A percentile compares a stretch with the other conserved stretches of the same genome.
phyloP scores from a whole-genome alignment of 1,284 basidiomycete genomes.

The Neotropicomus parvogracilis region DNA sequence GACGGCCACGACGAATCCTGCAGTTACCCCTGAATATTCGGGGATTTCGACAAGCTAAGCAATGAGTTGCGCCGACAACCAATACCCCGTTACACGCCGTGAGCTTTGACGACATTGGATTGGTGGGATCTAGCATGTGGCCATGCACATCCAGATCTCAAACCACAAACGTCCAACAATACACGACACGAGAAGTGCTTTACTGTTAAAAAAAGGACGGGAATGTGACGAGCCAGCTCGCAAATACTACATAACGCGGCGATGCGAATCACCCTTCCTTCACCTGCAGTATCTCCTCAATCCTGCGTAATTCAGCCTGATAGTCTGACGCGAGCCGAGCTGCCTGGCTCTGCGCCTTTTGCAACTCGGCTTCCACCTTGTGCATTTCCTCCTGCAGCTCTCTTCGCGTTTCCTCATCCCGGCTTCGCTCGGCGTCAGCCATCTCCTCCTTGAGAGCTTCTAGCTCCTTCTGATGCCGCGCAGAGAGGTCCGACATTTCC shows the following conservation, averaged over 20 bases:
- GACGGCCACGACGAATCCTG: slow-evolving; percentile 29
- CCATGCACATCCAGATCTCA: slow-evolving; percentile 18
- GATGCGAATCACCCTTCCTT: slow-evolving; percentile 28
- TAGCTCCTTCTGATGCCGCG: slow-evolving; percentile 39
- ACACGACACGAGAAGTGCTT: slow-evolving; percentile 4
- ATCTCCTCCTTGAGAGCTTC: slow-evolving; percentile 27
- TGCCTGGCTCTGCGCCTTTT: slow-evolving; percentile 29
- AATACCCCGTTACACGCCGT: slow-evolving; percentile 13
- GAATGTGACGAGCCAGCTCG: slow-evolving; percentile 26
- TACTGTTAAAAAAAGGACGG: slow-evolving; percentile 7
- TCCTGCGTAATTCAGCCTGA: slow-evolving; percentile 34
- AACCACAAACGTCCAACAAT: slow-evolving; percentile 7
- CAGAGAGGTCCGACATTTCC: slow-evolving; percentile 33
- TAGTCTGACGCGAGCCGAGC: slow-evolving; percentile 33
- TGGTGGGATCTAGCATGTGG: slow-evolving; percentile 6
- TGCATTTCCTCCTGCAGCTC: slow-evolving; percentile 28
- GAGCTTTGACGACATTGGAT: slow-evolving; percentile 4
- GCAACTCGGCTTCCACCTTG: slow-evolving; percentile 31
- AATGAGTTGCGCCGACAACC: neutral
- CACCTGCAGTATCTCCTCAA: slow-evolving; percentile 32
- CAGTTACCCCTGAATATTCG: slow-evolving; percentile 19
- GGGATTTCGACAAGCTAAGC: slow-evolving; percentile 18
- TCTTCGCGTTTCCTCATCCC: slow-evolving; percentile 31
- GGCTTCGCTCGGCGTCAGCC: slow-evolving; percentile 29
- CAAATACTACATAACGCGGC: slow-evolving; percentile 25